Conservation (phyloP, 306 rosid species). For the Cyclanthera cordifolia region DNA sequence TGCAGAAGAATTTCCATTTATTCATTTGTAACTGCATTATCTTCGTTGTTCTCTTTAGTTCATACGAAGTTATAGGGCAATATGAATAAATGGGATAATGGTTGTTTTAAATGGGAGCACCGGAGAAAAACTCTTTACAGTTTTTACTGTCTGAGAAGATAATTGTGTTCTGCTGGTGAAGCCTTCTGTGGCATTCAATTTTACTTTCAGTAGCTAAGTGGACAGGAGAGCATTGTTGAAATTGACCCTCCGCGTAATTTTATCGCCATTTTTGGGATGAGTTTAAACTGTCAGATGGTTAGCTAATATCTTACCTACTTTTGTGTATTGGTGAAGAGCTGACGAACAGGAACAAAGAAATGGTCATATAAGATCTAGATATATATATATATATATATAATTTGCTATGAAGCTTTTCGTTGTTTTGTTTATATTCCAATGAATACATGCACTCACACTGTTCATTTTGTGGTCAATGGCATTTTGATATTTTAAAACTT, state of each 20-base stretch:
- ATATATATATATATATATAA: background rate
- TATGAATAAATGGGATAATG: background rate
- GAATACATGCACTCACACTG: background rate
- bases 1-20: constrained; percentile 1
- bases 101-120: background rate
- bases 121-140: background rate
- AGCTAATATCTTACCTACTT: background rate
- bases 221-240: background rate
- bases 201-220: background rate
- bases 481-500: background rate
- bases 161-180: background rate
- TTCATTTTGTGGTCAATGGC: background rate
- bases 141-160: background rate
- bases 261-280: background rate
- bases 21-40: constrained; percentile 10
- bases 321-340: background rate
- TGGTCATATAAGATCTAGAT: background rate
- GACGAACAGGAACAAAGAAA: background rate
- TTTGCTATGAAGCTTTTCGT: background rate
- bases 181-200: background rate
- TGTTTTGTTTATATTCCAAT: background rate
- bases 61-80: background rate
- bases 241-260: background rate
- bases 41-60: constrained; percentile 1
- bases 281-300: background rate